Conservation (phyloP, 1,284 basidiomycete species). For the Tetrapyrgos nigripes region DNA sequence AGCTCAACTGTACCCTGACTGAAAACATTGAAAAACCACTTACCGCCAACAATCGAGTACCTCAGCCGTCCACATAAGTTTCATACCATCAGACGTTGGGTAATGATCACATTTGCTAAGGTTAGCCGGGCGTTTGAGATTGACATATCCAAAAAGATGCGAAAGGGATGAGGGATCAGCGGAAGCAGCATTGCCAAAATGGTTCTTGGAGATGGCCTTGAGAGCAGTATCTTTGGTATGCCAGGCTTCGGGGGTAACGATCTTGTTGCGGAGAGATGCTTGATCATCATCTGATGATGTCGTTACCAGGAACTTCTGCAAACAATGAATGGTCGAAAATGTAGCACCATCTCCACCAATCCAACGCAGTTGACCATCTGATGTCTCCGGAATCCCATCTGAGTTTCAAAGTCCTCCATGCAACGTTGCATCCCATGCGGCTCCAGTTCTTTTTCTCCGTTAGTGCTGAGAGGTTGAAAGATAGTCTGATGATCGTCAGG, state of each 20-base stretch:
- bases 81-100: too few relatives aligned
- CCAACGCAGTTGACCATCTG: neutral
- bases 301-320: conserved; percentile 9
- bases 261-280: neutral
- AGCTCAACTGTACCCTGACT: too few relatives aligned
- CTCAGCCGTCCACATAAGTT: too few relatives aligned
- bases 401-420: neutral
- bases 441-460: neutral
- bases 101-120: too few relatives aligned
- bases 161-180: too few relatives aligned
- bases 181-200: neutral
- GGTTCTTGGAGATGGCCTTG: neutral
- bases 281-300: neutral
- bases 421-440: conserved; percentile 1
- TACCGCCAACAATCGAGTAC: too few relatives aligned
- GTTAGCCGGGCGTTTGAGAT: too few relatives aligned
- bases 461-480: neutral
- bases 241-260: neutral
- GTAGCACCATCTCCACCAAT: conserved; percentile 15
- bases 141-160: too few relatives aligned
- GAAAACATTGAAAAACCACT: neutral
- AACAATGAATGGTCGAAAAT: neutral
- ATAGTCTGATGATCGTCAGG: neutral
- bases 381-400: neutral
- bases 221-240: neutral